A percentile compares a stretch with the other conserved stretches of the same genome.
phyloP scores from a whole-genome alignment of 208 protist genomes.

The Leishmania braziliensis region DNA sequence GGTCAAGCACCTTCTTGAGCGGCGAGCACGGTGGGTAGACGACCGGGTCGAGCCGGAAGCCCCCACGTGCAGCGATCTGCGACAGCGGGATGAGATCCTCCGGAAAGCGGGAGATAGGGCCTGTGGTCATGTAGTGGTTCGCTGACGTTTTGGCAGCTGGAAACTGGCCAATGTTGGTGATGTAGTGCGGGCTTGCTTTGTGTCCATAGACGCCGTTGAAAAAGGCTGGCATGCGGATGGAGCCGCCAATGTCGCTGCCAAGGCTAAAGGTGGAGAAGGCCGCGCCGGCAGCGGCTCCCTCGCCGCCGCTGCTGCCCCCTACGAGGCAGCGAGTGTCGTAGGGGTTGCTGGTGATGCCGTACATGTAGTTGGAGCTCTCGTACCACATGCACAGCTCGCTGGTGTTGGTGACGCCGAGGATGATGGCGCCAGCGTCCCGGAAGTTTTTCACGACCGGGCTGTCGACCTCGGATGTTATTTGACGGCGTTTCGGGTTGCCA shows the following conservation, averaged over 20 bases:
- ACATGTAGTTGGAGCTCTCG: conserved; percentile 89
- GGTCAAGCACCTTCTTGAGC: conserved; percentile 50
- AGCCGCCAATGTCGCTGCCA: conserved; percentile 90
- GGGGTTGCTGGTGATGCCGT: conserved; percentile 90
- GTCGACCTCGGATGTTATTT: conserved; percentile 56
- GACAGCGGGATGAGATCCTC: conserved; percentile 84
- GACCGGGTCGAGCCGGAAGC: conserved; percentile 68
- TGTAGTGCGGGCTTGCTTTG: conserved; percentile 87
- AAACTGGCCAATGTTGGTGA: conserved; percentile 83
- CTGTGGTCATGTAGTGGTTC: conserved; percentile 87
- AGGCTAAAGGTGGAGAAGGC: conserved; percentile 84
- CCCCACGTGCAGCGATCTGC: conserved; percentile 72
- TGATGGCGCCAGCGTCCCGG: conserved; percentile 85
- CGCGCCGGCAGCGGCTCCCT: conserved; percentile 76
- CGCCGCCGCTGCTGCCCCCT: conserved; percentile 88
- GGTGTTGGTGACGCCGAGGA: conserved; percentile 91
- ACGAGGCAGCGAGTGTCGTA: conserved; percentile 86
- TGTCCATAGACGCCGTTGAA: conserved; percentile 92
- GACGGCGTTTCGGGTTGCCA: conserved; percentile 57
- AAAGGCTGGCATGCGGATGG: conserved; percentile 90
- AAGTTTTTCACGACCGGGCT: conserved; percentile 87
- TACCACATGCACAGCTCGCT: conserved; percentile 91
- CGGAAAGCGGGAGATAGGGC: conserved; percentile 81
- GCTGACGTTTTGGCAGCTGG: conserved; percentile 65
- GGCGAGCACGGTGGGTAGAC: conserved; percentile 66